phyloP scores from a whole-genome alignment of 345 rosid species.

The Adansonia digitata region DNA sequence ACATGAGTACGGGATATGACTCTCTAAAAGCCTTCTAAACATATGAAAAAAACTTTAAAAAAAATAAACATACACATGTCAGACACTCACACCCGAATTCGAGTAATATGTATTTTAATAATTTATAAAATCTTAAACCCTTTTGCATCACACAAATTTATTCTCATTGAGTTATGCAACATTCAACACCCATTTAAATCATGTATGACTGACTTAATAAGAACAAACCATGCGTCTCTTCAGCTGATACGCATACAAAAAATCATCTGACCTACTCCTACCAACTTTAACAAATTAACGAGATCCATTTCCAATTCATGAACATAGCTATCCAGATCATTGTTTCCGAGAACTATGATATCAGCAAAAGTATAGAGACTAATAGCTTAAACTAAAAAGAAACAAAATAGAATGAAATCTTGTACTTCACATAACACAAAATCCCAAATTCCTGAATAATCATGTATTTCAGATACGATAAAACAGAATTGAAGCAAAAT shows the following conservation, averaged over 20 bases:
- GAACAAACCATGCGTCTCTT: background rate
- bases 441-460: background rate
- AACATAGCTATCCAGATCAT: constrained; percentile 5
- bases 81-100: too few species aligned
- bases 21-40: too few species aligned
- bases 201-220: background rate
- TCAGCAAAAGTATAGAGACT: background rate
- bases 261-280: background rate
- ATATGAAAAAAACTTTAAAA: too few species aligned
- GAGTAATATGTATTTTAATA: too few species aligned
- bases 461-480: background rate
- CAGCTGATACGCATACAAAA: too few species aligned
- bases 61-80: too few species aligned
- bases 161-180: background rate
- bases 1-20: too few species aligned
- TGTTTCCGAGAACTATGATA: background rate
- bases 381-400: background rate
- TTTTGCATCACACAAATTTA: background rate
- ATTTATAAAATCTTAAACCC: background rate
- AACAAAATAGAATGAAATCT: background rate
- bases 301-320: background rate
- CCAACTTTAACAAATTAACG: background rate
- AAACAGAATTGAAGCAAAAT: background rate
- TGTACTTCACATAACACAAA: background rate
- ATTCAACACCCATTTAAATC: background rate